Percentiles rank a stretch among this genome's conserved stretches.
These are phyloP conservation scores for Spizellomyces punctatus DNA, from an alignment of 192 early-diverging fungal genomes.

Conservation along the genomic window DNA sequence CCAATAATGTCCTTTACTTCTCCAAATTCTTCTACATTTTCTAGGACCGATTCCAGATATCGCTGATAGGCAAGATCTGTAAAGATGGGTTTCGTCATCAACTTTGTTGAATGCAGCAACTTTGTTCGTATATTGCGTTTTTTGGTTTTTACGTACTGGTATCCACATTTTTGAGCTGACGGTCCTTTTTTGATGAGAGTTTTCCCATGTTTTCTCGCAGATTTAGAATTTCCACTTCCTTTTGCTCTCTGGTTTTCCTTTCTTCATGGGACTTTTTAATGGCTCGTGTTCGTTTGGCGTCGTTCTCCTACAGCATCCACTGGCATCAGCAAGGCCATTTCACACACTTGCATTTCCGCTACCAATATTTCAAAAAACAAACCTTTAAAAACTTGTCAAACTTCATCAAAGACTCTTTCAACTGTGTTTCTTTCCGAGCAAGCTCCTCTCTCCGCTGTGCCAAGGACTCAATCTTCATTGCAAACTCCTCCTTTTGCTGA, in stretches of 20 bases:
- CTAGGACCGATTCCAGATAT: conserved; percentile 59
- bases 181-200: conserved; percentile 38
- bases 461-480: conserved; percentile 65
- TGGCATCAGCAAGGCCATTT: conserved; percentile 5
- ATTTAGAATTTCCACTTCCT: conserved; percentile 52
- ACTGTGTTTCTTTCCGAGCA: conserved; percentile 53
- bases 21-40: conserved; percentile 59
- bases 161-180: conserved; percentile 49
- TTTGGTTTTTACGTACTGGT: conserved; percentile 53
- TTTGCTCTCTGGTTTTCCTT: conserved; percentile 55
- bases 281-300: conserved; percentile 66
- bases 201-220: conserved; percentile 40
- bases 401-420: conserved; percentile 60
- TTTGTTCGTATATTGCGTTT: no score
- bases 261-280: conserved; percentile 63
- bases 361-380: conserved; percentile 2
- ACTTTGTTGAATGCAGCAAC: no score
- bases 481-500: conserved; percentile 67
- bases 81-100: conserved; percentile 17
- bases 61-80: conserved; percentile 58
- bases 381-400: conserved; percentile 72
- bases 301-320: conserved; percentile 58
- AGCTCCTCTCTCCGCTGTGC: conserved; percentile 60
- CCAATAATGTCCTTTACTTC: conserved; percentile 65
- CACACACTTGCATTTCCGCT: background rate